Conservation (phyloP, 129 eudicot genomes). For the Escallonia herrerae region DNA sequence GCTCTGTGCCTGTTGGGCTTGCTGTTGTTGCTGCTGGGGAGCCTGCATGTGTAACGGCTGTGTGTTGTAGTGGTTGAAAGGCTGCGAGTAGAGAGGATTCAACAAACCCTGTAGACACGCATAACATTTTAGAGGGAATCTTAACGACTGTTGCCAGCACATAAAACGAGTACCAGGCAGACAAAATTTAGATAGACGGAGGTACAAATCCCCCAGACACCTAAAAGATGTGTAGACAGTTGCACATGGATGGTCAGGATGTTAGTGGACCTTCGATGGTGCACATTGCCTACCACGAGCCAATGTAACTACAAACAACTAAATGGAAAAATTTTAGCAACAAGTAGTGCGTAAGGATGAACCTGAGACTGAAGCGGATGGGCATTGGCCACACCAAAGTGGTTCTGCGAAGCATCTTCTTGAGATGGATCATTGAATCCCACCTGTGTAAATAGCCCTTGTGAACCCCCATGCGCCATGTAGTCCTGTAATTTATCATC, state of each 20-base stretch:
- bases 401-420: slow-evolving; percentile 71
- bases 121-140: background rate
- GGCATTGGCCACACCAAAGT: slow-evolving; percentile 50
- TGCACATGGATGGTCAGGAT: too few species aligned
- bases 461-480: slow-evolving; percentile 78
- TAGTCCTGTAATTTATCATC: slow-evolving; percentile 47
- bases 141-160: background rate
- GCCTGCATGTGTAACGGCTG: slow-evolving; percentile 58
- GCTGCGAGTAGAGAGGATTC: slow-evolving; percentile 88
- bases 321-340: background rate
- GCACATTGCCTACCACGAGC: background rate
- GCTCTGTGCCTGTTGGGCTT: slow-evolving; percentile 37
- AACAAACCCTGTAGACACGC: slow-evolving; percentile 42
- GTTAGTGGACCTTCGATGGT: background rate
- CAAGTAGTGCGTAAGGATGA: background rate
- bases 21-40: slow-evolving; percentile 49
- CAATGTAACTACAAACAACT: background rate
- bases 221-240: too few species aligned
- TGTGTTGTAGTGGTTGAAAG: slow-evolving; percentile 61
- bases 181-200: too few species aligned
- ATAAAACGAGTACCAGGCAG: background rate
- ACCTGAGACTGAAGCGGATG: slow-evolving; percentile 82
- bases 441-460: slow-evolving; percentile 81
- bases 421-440: slow-evolving; percentile 75
- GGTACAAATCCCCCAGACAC: too few species aligned